phyloP scores from a whole-genome alignment of 2,329 filamentous ascomycete genomes.

The Fusarium sp. region DNA sequence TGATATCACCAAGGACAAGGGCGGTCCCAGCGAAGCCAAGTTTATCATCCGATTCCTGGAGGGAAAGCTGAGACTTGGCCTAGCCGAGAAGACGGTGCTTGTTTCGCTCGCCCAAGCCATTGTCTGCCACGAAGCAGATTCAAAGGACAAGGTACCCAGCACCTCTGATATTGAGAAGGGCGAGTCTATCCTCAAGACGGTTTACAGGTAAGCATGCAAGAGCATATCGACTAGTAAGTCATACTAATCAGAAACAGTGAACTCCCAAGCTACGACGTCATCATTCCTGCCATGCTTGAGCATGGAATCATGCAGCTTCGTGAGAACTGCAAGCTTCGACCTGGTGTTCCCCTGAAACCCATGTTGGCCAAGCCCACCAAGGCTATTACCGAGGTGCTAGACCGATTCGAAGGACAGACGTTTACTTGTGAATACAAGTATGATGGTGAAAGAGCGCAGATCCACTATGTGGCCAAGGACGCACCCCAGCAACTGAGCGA shows the following conservation, averaged over 20 bases:
- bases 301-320: conserved; percentile 83
- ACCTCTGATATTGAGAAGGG: conserved; percentile 81
- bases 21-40: conserved; percentile 93
- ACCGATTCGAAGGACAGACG: conserved; percentile 92
- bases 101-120: conserved; percentile 89
- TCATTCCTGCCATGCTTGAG: conserved; percentile 87
- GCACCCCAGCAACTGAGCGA: conserved; percentile 73
- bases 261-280: conserved; percentile 92
- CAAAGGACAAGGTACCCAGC: conserved; percentile 73
- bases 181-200: conserved; percentile 84
- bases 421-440: conserved; percentile 99
- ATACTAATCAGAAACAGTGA: conserved; percentile 67
- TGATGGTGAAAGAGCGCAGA: conserved; percentile 96
- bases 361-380: conserved; percentile 99
- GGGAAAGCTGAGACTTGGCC: conserved; percentile 87
- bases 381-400: conserved; percentile 94
- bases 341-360: conserved; percentile 93
- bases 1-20: conserved; percentile 91
- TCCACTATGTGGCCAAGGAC: conserved; percentile 92
- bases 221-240: neutral
- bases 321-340: conserved; percentile 87
- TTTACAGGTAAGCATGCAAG: conserved; percentile 72
- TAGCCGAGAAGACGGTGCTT: conserved; percentile 91
- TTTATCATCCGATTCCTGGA: conserved; percentile 92
- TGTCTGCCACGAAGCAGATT: conserved; percentile 79